A percentile compares a stretch with the other conserved stretches of the same genome.
phyloP scores from a whole-genome alignment of 768 basidiomycete genomes.

The Dendrothele bispora region DNA sequence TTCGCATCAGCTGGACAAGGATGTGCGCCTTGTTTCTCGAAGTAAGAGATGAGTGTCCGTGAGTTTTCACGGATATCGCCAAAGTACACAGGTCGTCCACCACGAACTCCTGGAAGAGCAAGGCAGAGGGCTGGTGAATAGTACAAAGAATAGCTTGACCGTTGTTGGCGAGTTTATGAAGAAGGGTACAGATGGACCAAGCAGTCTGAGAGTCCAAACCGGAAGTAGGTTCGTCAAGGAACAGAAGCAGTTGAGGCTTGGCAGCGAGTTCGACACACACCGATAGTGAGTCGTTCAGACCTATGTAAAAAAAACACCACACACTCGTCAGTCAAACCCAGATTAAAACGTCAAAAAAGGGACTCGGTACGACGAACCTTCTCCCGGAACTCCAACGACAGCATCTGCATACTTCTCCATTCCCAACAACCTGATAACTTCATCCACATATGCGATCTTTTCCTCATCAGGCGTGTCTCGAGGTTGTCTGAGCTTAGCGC shows the following conservation, averaged over 20 bases:
- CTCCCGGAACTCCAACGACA: constrained; percentile 15
- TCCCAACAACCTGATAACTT: constrained; percentile 47
- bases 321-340: too few relatives aligned
- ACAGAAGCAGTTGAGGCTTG: constrained; percentile 50
- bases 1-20: constrained; percentile 56
- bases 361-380: too few relatives aligned
- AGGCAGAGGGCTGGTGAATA: constrained; percentile 30
- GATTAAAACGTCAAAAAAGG: too few relatives aligned
- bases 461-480: constrained; percentile 35
- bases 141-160: constrained; percentile 61
- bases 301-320: constrained; percentile 68
- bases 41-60: constrained; percentile 53
- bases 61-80: constrained; percentile 59
- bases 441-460: constrained; percentile 45
- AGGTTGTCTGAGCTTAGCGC: constrained; percentile 47
- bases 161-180: constrained; percentile 50
- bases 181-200: constrained; percentile 48
- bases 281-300: constrained; percentile 60
- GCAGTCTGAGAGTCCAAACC: constrained; percentile 55
- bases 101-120: constrained; percentile 53
- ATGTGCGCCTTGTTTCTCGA: constrained; percentile 56
- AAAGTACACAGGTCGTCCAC: constrained; percentile 58
- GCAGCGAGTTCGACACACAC: constrained; percentile 61
- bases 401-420: constrained; percentile 40
- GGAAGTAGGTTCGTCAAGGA: constrained; percentile 63